These are phyloP conservation scores for Odontarrhena argentea DNA, from an alignment of 345 rosid genomes.

Conservation along the genomic window DNA sequence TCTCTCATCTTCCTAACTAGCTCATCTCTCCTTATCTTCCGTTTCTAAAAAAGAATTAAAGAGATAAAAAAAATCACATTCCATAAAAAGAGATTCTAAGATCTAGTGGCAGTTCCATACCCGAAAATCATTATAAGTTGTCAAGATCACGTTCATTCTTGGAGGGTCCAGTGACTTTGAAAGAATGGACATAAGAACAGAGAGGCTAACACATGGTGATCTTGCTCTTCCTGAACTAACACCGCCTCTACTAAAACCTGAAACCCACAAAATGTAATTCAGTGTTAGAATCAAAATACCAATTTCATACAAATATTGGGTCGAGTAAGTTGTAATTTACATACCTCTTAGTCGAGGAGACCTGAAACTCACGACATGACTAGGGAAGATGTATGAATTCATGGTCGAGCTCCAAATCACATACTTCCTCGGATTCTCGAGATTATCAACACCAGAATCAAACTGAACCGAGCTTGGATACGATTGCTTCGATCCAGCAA, in stretches of 20 bases:
- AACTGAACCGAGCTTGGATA: conserved; percentile 60
- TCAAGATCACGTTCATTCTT: conserved; percentile 45
- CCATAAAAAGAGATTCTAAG: neutral
- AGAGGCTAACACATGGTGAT: conserved; percentile 79
- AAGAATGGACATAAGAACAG: conserved; percentile 57
- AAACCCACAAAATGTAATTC: neutral
- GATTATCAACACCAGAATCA: conserved; percentile 68
- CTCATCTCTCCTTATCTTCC: conserved; percentile 36
- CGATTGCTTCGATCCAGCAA: conserved; percentile 51
- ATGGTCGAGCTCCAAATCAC: conserved; percentile 69
- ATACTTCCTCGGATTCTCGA: conserved; percentile 53
- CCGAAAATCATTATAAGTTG: conserved; percentile 46
- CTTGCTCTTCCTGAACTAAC: conserved; percentile 40
- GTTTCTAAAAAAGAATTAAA: conserved; percentile 13
- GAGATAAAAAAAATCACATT: neutral
- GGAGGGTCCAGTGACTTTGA: conserved; percentile 51
- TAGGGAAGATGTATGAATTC: conserved; percentile 70
- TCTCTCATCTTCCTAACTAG: conserved; percentile 36
- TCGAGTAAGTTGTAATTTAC: neutral
- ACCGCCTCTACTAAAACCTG: conserved; percentile 29
- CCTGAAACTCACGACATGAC: conserved; percentile 56
- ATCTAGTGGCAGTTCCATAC: conserved; percentile 34
- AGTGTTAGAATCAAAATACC: neutral
- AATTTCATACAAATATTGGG: neutral
- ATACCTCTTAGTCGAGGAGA: conserved; percentile 43